phyloP scores from a whole-genome alignment of 805 yeast species.

The Kluyveromyces nonfermentans region DNA sequence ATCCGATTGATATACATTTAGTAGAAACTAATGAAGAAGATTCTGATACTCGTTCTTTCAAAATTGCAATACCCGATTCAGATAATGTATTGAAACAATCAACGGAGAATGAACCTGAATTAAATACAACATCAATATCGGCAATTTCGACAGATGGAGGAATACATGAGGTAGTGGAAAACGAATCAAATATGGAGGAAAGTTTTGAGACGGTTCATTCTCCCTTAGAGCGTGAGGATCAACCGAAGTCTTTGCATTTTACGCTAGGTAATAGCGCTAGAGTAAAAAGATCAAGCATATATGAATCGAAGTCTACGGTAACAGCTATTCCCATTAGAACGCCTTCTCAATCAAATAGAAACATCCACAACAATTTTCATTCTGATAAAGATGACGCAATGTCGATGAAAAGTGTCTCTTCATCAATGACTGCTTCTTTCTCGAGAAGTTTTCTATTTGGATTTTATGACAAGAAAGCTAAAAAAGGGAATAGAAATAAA shows the following conservation, averaged over 20 bases:
- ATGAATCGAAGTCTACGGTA: constrained; percentile 27
- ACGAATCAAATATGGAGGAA: neutral
- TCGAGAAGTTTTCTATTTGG: constrained; percentile 36
- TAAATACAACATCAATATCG: neutral
- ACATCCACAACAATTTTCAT: constrained; percentile 5
- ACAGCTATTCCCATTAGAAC: constrained; percentile 27
- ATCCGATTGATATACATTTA: constrained; percentile 1
- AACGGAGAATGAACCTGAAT: neutral
- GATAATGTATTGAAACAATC: neutral
- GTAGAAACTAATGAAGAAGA: neutral
- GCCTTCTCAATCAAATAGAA: constrained; percentile 5
- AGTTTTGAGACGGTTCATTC: neutral
- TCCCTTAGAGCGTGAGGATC: neutral
- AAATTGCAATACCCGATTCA: neutral
- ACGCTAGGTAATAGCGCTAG: constrained; percentile 19
- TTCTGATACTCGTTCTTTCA: neutral
- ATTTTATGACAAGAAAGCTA: constrained; percentile 29
- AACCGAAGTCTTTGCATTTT: constrained; percentile 12
- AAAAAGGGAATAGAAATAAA: constrained; percentile 18
- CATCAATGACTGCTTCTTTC: constrained; percentile 35
- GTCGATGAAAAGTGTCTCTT: constrained; percentile 31
- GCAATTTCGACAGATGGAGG: neutral
- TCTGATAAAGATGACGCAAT: constrained; percentile 29
- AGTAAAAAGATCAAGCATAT: constrained; percentile 26
- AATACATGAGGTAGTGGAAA: neutral